phyloP scores from a whole-genome alignment of 164 flowering plant genomes.

The Warburgia ugandensis region DNA sequence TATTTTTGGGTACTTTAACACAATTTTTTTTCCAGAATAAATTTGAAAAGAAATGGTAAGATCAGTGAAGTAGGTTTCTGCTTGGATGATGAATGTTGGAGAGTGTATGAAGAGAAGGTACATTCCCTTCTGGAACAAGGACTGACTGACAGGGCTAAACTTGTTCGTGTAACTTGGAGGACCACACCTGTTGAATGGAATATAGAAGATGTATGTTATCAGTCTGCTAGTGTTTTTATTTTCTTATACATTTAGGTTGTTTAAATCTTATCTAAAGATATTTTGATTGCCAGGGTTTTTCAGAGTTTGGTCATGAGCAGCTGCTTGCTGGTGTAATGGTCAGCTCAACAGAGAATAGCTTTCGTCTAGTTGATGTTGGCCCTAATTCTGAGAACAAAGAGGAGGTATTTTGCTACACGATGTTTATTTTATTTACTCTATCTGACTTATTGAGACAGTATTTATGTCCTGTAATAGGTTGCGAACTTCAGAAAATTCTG shows the following conservation, averaged over 20 bases:
- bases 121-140: conserved; percentile 51
- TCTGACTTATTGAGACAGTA: too few species aligned
- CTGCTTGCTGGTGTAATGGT: conserved; percentile 60
- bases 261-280: not conserved
- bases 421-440: too few species aligned
- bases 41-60: conserved; percentile 46
- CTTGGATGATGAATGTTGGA: conserved; percentile 93
- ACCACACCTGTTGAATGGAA: conserved; percentile 31
- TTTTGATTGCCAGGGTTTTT: conserved; percentile 55
- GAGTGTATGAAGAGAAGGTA: conserved; percentile 72
- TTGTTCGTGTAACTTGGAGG: conserved; percentile 71
- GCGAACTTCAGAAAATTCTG: conserved; percentile 68
- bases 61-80: conserved; percentile 57
- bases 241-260: not conserved
- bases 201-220: conserved; percentile 52
- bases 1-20: not conserved
- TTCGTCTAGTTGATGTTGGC: conserved; percentile 67
- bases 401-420: conserved; percentile 67
- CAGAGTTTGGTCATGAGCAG: conserved; percentile 41
- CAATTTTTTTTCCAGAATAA: conserved; percentile 39
- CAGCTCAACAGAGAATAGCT: conserved; percentile 53
- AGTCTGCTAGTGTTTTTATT: not conserved
- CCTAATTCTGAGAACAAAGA: conserved; percentile 81
- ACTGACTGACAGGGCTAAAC: conserved; percentile 63
- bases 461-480: conserved; percentile 32